Percentiles rank a stretch among this genome's conserved stretches.
Conservation (phyloP, 768 basidiomycete genomes). For the Termitomyces sp. region DNA sequence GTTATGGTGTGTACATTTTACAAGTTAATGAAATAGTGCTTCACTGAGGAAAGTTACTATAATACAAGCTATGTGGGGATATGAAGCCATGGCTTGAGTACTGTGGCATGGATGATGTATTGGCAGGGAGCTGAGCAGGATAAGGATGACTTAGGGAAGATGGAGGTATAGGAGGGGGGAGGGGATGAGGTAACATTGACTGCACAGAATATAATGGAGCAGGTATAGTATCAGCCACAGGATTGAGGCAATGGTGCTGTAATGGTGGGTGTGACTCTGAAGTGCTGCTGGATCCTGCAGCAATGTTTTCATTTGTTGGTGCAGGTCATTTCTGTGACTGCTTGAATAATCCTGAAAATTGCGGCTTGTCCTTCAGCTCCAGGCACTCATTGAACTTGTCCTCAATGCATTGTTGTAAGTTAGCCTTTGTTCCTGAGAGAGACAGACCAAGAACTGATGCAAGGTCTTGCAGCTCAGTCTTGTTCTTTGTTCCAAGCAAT, state of each 20-base stretch:
- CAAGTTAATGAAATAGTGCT: neutral
- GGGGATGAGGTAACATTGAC: no score
- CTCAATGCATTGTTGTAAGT: neutral
- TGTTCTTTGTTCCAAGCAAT: neutral
- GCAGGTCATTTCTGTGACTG: neutral
- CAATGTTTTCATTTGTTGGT: neutral
- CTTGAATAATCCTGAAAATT: neutral
- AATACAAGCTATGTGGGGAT: neutral
- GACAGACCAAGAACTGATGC: neutral
- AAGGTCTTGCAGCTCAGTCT: neutral
- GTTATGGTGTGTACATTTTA: neutral
- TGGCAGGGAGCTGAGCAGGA: no score
- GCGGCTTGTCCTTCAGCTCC: neutral
- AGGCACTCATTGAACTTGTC: neutral
- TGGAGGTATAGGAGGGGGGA: no score
- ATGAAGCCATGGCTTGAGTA: neutral
- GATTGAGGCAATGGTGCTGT: neutral
- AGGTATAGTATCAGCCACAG: neutral
- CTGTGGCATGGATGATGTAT: neutral
- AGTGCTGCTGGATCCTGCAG: no score
- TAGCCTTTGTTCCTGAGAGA: neutral
- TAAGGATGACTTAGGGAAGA: no score
- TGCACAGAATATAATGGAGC: neutral
- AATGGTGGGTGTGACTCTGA: neutral
- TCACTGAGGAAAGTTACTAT: neutral